Conservation (phyloP, 2,329 filamentous ascomycete species). For the Cladosporium phlei region DNA sequence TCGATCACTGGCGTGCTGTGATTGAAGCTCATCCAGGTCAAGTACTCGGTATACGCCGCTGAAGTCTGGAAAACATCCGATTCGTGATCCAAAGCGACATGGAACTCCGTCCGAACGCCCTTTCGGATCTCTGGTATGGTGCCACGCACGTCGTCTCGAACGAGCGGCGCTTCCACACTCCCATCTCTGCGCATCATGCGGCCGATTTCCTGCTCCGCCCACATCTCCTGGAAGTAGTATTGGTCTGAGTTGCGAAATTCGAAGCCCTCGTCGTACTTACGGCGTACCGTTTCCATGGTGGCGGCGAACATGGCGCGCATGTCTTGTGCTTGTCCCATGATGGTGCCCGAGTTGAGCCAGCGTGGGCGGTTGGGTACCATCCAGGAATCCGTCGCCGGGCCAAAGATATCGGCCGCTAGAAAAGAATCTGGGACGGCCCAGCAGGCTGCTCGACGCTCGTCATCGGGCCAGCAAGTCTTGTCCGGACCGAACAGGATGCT, state of each 20-base stretch:
- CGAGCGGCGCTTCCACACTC: background rate
- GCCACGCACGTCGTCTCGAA: slow-evolving; percentile 5
- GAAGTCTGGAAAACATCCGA: slow-evolving; percentile 23
- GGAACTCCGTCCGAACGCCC: slow-evolving; percentile 20
- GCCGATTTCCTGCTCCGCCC: slow-evolving; percentile 17
- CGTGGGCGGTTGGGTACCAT: slow-evolving; percentile 39
- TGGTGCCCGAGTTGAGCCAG: slow-evolving; percentile 35
- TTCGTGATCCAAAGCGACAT: slow-evolving; percentile 23
- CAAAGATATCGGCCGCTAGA: slow-evolving; percentile 13
- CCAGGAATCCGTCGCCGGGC: slow-evolving; percentile 34
- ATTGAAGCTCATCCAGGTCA: slow-evolving; percentile 24
- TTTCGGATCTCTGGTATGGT: slow-evolving; percentile 17
- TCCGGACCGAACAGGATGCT: slow-evolving; percentile 30
- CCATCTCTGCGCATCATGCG: background rate
- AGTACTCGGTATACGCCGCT: slow-evolving; percentile 18
- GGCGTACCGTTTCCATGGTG: slow-evolving; percentile 28
- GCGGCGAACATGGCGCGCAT: slow-evolving; percentile 31
- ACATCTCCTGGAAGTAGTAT: slow-evolving; percentile 18
- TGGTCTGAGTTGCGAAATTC: slow-evolving; percentile 17
- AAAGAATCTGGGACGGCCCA: slow-evolving; percentile 28
- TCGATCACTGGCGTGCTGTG: slow-evolving; percentile 14
- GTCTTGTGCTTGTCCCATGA: slow-evolving; percentile 39
- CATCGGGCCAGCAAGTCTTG: slow-evolving; percentile 30
- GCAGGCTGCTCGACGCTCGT: slow-evolving; percentile 20
- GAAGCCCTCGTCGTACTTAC: slow-evolving; percentile 18